A percentile compares a stretch with the other conserved stretches of the same genome.
Evolutionary conservation across 2,329 filamentous ascomycete species (phyloP).

Genomic region (Fusarium dlaminii): DNA sequence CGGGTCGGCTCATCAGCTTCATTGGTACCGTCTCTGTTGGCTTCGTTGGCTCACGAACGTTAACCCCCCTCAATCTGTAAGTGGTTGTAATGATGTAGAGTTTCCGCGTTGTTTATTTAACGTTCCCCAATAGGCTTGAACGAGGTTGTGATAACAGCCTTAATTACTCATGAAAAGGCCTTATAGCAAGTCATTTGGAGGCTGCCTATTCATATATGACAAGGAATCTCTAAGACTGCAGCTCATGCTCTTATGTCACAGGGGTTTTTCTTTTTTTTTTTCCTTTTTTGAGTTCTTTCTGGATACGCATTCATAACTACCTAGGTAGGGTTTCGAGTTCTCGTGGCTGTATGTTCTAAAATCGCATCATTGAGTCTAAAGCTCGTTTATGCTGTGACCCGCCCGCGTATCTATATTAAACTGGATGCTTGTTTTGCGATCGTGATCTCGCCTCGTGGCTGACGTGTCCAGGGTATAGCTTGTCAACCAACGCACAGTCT

Average conservation of each 20-base stretch:
- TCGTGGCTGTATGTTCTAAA: neutral
- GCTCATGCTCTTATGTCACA: neutral
- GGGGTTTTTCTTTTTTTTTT: no score
- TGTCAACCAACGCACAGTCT: neutral
- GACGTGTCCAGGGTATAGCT: constrained; percentile 9
- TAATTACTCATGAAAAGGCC: neutral
- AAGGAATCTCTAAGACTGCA: neutral
- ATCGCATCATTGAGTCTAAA: neutral
- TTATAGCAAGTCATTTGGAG: neutral
- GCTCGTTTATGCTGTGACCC: neutral
- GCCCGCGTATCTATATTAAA: neutral
- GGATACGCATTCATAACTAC: neutral
- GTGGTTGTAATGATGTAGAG: neutral
- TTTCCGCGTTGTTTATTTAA: neutral
- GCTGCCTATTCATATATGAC: neutral
- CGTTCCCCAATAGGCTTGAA: neutral
- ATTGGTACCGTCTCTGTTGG: neutral
- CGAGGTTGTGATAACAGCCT: neutral
- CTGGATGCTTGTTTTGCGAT: constrained; percentile 4
- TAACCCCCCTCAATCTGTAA: neutral
- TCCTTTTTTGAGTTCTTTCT: neutral
- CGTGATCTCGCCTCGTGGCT: constrained; percentile 13
- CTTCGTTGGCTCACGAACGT: neutral
- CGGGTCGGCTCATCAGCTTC: neutral
- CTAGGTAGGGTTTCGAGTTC: no score